Evolutionary conservation across 2,329 filamentous ascomycete genomes (phyloP).

Genomic region (Pestalotiopsis sp.): DNA sequence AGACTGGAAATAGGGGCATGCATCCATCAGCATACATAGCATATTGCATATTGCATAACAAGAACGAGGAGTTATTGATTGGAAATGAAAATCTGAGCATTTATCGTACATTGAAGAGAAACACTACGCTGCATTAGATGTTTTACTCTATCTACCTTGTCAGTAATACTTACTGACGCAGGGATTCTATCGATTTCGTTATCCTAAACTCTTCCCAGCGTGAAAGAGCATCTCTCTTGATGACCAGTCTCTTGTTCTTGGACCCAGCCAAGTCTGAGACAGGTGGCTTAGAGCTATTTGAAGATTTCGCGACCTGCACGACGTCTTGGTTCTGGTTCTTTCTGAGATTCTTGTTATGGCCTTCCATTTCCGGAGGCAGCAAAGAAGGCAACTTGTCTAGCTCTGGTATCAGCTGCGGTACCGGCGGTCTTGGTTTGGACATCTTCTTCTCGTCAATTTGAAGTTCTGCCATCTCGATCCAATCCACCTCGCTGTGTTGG

Average conservation of each 20-base stretch:
- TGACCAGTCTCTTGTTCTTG: not conserved
- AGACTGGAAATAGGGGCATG: not conserved
- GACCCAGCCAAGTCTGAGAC: not conserved
- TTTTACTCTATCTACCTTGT: not conserved
- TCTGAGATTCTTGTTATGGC: not conserved
- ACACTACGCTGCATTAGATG: not conserved
- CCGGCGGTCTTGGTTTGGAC: not conserved
- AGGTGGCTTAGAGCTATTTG: not conserved
- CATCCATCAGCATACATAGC: not conserved
- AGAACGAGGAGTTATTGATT: not conserved
- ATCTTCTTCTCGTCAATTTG: not conserved
- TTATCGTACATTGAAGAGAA: not conserved
- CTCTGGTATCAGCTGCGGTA: not conserved
- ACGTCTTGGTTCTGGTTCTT: not conserved
- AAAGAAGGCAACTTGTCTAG: not conserved
- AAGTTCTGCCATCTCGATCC: not conserved
- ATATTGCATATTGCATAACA: not conserved
- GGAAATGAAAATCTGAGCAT: not conserved
- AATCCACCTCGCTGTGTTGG: not conserved
- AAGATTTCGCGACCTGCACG: not conserved
- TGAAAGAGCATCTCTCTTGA: not conserved
- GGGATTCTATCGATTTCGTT: not conserved
- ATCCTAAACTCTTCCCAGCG: not conserved
- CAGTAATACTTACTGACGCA: not conserved
- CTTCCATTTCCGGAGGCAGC: constrained; percentile 4